Base-by-base conservation (phyloP, 345 rosid genomes). In the Melaleuca alternifolia region DNA sequence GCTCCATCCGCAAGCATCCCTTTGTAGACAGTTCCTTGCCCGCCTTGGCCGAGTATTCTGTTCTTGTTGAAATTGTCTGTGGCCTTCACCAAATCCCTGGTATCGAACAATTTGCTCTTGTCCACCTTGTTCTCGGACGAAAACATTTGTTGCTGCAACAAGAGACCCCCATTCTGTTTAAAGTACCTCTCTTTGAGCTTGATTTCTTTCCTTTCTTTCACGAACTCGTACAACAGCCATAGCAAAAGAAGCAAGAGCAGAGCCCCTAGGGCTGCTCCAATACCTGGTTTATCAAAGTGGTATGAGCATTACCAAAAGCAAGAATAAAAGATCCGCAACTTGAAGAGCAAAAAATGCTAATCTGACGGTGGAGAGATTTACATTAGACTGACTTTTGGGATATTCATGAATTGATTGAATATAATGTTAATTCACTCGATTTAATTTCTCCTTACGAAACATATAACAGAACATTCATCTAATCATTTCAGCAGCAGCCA, bases 101-200 rank as follows among this genome's bases (percentile, higher is more conserved):
- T 26, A 41, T 50, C 20, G 83, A 85, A 65, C 11, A 85, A 20
- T 50, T 71, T 85, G 48, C 83, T 51, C 18, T 85, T 85, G 56
- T 85, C 82, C 9, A 50, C 83, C 8, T 50, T 85, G 44, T n/a
- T n/a, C n/a, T n/a, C n/a, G n/a, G n/a, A n/a, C 24, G 83, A 61
- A 11, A 26, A 26, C 11, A 85, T 54, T 85, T 85, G 83, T 50
- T n/a, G 59, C 59, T 85, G 57, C 82, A 85, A 28, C 51, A 85
- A 41, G 37, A 85, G 79, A 50, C 86, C 86, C 10, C 83, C 82
- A 51, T 71, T 85, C 82, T 76, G 83, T 50, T 85, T 71, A 52
- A 85, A 85, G 82, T 44, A 85, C 83, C 62, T 85, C 50, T 85
- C 82, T 56, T 51, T 85, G 54, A 48, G 86, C 46, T 85, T 85